phyloP scores from a whole-genome alignment of 2,329 filamentous ascomycete species.

The Pyrenophora teres region DNA sequence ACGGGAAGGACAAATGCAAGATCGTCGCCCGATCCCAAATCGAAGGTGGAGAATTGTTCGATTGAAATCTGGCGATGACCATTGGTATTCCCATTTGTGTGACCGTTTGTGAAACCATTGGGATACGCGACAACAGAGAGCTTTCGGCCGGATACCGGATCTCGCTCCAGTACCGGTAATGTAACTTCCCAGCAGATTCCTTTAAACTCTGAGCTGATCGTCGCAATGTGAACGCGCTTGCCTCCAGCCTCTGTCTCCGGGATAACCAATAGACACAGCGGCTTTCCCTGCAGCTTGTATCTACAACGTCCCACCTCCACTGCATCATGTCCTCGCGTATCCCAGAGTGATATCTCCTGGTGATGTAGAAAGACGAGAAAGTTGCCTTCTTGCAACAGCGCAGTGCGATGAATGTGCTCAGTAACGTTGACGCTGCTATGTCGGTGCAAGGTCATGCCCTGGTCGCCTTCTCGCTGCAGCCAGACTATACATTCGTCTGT shows the following conservation, averaged over 20 bases:
- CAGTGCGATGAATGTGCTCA: conserved; percentile 79
- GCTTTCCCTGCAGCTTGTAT: conserved; percentile 69
- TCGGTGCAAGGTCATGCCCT: conserved; percentile 62
- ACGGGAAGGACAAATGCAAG: conserved; percentile 72
- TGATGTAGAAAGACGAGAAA: conserved; percentile 82
- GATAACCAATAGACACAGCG: conserved; percentile 78
- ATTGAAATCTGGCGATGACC: conserved; percentile 53
- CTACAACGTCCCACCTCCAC: conserved; percentile 61
- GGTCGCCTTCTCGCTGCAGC: conserved; percentile 65
- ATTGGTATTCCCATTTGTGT: conserved; percentile 39
- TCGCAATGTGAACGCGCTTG: conserved; percentile 69
- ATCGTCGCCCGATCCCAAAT: conserved; percentile 62
- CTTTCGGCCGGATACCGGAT: conserved; percentile 36
- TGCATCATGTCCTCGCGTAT: conserved; percentile 67
- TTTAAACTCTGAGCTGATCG: conserved; percentile 75
- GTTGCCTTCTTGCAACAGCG: conserved; percentile 74
- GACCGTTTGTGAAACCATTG: conserved; percentile 39
- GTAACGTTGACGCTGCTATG: conserved; percentile 70
- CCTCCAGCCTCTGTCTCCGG: conserved; percentile 65
- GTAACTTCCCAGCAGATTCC: conserved; percentile 81
- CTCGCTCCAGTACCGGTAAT: conserved; percentile 56
- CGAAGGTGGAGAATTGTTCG: conserved; percentile 71
- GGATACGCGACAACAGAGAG: conserved; percentile 28
- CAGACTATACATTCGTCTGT: conserved; percentile 82
- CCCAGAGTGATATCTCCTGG: conserved; percentile 75